phyloP scores from a whole-genome alignment of 164 flowering plant species.

The Berberis thunbergii region DNA sequence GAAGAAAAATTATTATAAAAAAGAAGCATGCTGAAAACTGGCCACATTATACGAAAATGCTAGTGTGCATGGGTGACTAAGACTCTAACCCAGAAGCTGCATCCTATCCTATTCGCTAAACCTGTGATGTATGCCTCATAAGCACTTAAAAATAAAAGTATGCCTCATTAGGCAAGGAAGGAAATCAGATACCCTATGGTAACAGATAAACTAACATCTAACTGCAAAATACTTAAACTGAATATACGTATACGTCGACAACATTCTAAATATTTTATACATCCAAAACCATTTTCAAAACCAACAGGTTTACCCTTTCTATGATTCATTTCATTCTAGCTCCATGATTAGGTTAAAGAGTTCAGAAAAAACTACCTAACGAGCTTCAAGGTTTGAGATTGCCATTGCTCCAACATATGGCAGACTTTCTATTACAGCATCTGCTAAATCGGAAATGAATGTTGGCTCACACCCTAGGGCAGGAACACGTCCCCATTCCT shows the following conservation, averaged over 20 bases:
- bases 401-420: slow-evolving; percentile 99
- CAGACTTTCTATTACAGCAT: slow-evolving; percentile 96
- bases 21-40: too few species aligned
- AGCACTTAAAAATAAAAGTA: too few species aligned
- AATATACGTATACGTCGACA: too few species aligned
- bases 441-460: slow-evolving; percentile 92
- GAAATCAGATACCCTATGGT: too few species aligned
- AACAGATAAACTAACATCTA: background rate
- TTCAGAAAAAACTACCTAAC: slow-evolving; percentile 48
- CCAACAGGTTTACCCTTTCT: background rate
- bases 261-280: too few species aligned
- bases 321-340: slow-evolving; percentile 2
- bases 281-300: background rate
- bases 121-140: too few species aligned
- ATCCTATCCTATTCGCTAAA: too few species aligned
- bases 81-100: too few species aligned
- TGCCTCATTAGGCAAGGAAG: too few species aligned
- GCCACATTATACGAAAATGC: too few species aligned
- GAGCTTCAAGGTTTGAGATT: slow-evolving; percentile 91
- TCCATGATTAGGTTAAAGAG: background rate
- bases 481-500: slow-evolving; percentile 97
- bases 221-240: background rate
- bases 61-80: too few species aligned
- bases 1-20: too few species aligned
- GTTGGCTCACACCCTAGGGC: slow-evolving; percentile 87